phyloP scores from a whole-genome alignment of 2,329 filamentous ascomycete genomes.

The Alternaria longipes region DNA sequence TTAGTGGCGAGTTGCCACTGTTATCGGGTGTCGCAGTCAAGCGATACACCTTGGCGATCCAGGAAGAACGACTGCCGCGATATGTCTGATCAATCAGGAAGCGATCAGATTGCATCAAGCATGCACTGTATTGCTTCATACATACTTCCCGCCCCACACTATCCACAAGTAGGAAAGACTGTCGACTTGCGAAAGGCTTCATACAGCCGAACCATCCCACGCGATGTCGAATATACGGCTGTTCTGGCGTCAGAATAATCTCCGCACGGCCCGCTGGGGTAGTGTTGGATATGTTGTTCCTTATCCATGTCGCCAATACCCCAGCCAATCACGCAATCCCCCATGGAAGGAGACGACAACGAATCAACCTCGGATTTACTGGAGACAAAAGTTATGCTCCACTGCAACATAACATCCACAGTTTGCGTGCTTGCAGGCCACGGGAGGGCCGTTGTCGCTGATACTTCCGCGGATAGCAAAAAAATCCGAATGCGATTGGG shows the following conservation, averaged over 20 bases:
- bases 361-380: constrained; percentile 31
- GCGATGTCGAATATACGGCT: constrained; percentile 15
- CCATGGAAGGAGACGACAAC: constrained; percentile 24
- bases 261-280: constrained; percentile 16
- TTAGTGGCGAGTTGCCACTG: constrained; percentile 45
- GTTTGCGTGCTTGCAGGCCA: constrained; percentile 2
- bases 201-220: constrained; percentile 9
- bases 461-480: not conserved
- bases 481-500: not conserved
- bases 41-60: constrained; percentile 14
- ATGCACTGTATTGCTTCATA: constrained; percentile 44
- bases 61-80: constrained; percentile 15
- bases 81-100: constrained; percentile 33
- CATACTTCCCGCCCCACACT: constrained; percentile 22
- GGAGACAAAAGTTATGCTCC: not conserved
- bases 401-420: not conserved
- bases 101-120: constrained; percentile 38
- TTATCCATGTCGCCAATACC: constrained; percentile 39
- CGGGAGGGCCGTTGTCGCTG: not conserved
- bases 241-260: constrained; percentile 13
- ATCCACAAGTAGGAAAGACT: constrained; percentile 1
- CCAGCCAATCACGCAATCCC: constrained; percentile 48
- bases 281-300: constrained; percentile 17
- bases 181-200: constrained; percentile 6
- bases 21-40: not conserved